phyloP scores from a whole-genome alignment of 2,329 filamentous ascomycete genomes.

The Colletotrichum paranaense region DNA sequence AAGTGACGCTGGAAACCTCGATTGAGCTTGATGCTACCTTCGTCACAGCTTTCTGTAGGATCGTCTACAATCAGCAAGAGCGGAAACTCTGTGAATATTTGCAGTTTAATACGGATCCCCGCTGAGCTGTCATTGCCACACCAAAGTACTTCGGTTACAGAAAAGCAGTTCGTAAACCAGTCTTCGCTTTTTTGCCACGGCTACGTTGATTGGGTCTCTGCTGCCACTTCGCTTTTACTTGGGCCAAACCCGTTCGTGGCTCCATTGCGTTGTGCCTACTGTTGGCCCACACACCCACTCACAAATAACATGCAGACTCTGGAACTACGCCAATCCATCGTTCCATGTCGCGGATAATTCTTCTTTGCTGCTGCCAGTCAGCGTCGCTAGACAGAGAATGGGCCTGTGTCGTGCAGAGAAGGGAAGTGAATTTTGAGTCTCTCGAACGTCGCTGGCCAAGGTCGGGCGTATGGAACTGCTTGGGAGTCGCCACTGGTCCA shows the following conservation, averaged over 20 bases:
- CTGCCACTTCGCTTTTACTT: conserved; percentile 1
- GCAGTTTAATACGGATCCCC: not conserved
- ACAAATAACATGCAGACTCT: conserved; percentile 2
- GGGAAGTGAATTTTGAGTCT: not conserved
- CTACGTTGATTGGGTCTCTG: conserved; percentile 7
- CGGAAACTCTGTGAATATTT: not conserved
- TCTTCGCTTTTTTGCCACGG: conserved; percentile 18
- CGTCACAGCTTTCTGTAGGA: not conserved
- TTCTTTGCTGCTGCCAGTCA: conserved; percentile 11
- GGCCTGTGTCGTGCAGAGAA: not conserved
- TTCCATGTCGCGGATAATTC: conserved; percentile 27
- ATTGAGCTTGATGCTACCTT: conserved; percentile 5
- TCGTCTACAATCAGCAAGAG: not conserved
- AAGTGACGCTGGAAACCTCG: not conserved
- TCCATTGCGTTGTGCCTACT: not conserved
- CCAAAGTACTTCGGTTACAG: not conserved
- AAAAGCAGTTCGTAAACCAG: not conserved
- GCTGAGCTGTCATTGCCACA: conserved; percentile 26
- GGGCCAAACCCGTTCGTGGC: conserved; percentile 7
- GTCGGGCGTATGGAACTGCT: not conserved
- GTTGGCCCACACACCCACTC: conserved; percentile 20
- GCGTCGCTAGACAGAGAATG: not conserved
- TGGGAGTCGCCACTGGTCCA: conserved; percentile 2
- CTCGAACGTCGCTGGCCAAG: not conserved
- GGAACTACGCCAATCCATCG: conserved; percentile 5